phyloP scores from a whole-genome alignment of 305 asterid genomes.

The Solanum hybrid region DNA sequence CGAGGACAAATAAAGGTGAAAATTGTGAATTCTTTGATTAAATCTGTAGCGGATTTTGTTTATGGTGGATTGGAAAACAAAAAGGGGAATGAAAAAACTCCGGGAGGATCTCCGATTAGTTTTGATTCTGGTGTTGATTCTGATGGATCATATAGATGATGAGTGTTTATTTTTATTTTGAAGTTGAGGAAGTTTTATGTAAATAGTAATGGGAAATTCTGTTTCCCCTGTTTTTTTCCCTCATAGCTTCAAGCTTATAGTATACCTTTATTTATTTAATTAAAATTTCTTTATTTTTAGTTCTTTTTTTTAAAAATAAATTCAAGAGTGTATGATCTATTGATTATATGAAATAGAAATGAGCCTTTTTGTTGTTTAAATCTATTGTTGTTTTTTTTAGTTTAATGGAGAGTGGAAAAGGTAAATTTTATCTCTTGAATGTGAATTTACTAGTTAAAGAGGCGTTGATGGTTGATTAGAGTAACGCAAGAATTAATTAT shows the following conservation, averaged over 20 bases:
- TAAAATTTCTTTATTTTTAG: background rate
- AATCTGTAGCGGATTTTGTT: conserved; percentile 7
- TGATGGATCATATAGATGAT: background rate
- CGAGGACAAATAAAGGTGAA: background rate
- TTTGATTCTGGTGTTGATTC: background rate
- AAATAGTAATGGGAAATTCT: background rate
- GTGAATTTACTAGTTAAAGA: too few relatives aligned
- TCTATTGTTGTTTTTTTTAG: too few relatives aligned
- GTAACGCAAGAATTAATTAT: too few relatives aligned
- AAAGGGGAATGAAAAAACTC: background rate
- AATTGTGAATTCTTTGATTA: conserved; percentile 7
- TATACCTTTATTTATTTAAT: background rate
- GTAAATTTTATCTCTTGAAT: too few relatives aligned
- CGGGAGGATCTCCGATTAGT: conserved; percentile 9
- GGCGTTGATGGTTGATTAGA: too few relatives aligned
- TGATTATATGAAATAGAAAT: background rate
- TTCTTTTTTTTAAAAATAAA: background rate
- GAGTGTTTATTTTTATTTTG: background rate
- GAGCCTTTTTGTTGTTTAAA: background rate
- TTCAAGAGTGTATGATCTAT: background rate
- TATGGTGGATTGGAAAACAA: background rate
- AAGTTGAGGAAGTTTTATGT: background rate
- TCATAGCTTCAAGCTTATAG: background rate
- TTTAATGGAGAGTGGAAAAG: background rate
- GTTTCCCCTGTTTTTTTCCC: background rate